Evolutionary conservation across 306 rosid species (phyloP), one percentile per base, ranked within the genome.

Genomic region (Malus orientalis): DNA sequence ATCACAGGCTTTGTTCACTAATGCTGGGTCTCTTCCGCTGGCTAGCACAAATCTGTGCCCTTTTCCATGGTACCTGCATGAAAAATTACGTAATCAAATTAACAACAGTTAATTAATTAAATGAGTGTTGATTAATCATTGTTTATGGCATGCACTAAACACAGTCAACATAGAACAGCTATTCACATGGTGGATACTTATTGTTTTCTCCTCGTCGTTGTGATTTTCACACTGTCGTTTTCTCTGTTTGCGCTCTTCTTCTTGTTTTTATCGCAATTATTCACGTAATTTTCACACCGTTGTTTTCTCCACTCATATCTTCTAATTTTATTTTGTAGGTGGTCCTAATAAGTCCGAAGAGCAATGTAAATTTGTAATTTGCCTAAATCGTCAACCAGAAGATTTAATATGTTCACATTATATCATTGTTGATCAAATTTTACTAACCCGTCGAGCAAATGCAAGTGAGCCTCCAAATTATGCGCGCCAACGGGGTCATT

Each of bases 391-490:
- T 4, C 19, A 16, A 12, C 18, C 2, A 5, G 15, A 6, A 14
- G 15, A 49, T 49, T 15, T 49, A 4, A 49, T 49, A 5, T 0
- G 20, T 15, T 5, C 3, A 15, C 18, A 53, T 54, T 20, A n/a
- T 32, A 20, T n/a, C 3, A 20, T 30, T 8, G 11, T 62, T 29
- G 11, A 23, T 59, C 15, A 16, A 32, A 1, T 32, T 30, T 8
- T 0, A 84, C 88, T 83, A 0, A 93, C 98, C 98, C 98, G 61
- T 93, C 98, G 18, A 93, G 82, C 78, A 93, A 79, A 82, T 90
- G 98, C 83, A 93, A 73, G 63, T 78, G 93, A 76, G 96, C 93
- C 88, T 93, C 98, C 83, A 93, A 81, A 74, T 93, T 91, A 79
- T 93, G 98, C 0, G 89, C 84, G 58, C 84, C 84, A 10, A 11